Percentiles rank a stretch among this genome's conserved stretches.
Evolutionary conservation across 148 eudicot species (phyloP).

Genomic region (Polygonum aviculare): DNA sequence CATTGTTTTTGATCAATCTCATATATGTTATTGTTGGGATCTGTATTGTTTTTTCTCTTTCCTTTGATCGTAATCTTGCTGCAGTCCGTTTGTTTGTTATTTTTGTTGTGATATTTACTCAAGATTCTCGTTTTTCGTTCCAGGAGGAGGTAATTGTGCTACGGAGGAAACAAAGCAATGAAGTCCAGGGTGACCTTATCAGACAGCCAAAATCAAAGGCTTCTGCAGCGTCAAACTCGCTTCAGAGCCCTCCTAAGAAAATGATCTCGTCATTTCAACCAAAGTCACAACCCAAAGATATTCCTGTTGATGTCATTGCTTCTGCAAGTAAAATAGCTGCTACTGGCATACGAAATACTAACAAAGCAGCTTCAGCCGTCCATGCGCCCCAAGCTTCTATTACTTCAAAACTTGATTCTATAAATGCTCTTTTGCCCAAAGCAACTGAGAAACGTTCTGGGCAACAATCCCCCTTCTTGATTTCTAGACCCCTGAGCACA

Average conservation of each 20-base stretch:
- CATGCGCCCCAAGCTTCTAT: slow-evolving; percentile 25
- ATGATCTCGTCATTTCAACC: slow-evolving; percentile 15
- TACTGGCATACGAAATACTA: slow-evolving; percentile 23
- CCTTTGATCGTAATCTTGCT: background rate
- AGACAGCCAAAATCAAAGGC: slow-evolving; percentile 24
- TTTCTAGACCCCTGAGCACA: slow-evolving; percentile 84
- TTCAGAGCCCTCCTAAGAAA: slow-evolving; percentile 42
- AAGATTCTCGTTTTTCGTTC: background rate
- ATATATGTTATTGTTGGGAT: background rate
- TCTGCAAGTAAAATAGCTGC: slow-evolving; percentile 28
- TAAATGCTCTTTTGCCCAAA: slow-evolving; percentile 28
- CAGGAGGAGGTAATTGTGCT: slow-evolving; percentile 40
- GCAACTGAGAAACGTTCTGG: slow-evolving; percentile 37
- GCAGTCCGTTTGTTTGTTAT: background rate
- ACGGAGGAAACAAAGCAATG: slow-evolving; percentile 34
- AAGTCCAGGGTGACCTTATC: slow-evolving; percentile 27
- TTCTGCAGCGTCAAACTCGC: slow-evolving; percentile 18
- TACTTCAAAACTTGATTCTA: slow-evolving; percentile 24
- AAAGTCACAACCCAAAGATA: slow-evolving; percentile 25
- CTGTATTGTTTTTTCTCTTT: background rate
- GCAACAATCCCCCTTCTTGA: slow-evolving; percentile 27
- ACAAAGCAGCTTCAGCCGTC: slow-evolving; percentile 19
- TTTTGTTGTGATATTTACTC: background rate
- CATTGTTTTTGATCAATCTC: background rate
- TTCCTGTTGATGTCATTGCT: slow-evolving; percentile 18